These are phyloP conservation scores for Plectosphaerella plurivora DNA, from an alignment of 2,329 filamentous ascomycete genomes.

Conservation along the genomic window DNA sequence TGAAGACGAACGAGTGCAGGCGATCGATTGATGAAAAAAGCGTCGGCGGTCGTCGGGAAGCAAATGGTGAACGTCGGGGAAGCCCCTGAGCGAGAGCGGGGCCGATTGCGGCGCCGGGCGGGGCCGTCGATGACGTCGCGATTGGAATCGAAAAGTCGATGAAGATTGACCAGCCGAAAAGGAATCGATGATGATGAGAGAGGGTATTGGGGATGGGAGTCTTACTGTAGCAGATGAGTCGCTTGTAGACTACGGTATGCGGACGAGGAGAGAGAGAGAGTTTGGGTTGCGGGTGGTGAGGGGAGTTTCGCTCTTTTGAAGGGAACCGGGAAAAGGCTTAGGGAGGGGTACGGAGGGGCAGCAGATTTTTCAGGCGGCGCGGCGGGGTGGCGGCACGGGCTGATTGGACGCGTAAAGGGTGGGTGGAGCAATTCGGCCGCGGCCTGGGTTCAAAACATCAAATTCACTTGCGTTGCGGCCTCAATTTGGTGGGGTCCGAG, in stretches of 20 bases:
- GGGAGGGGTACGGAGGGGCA: constrained; percentile 1
- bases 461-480: no score
- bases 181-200: background rate
- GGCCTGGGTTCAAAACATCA: no score
- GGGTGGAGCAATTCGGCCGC: no score
- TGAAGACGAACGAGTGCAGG: background rate
- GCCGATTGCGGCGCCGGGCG: background rate
- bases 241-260: constrained; percentile 1
- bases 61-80: background rate
- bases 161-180: background rate
- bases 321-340: background rate
- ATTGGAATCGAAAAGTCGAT: background rate
- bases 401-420: background rate
- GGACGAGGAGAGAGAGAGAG: constrained; percentile 1
- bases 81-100: no score
- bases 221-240: constrained; percentile 1
- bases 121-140: background rate
- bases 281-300: background rate
- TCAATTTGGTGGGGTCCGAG: no score
- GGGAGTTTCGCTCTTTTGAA: background rate
- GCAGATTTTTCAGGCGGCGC: background rate
- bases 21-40: background rate
- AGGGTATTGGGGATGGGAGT: background rate
- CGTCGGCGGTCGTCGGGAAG: background rate
- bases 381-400: background rate